Conservation (phyloP, 192 early-diverging fungal species). For the Pecoramyces ruminantium region DNA sequence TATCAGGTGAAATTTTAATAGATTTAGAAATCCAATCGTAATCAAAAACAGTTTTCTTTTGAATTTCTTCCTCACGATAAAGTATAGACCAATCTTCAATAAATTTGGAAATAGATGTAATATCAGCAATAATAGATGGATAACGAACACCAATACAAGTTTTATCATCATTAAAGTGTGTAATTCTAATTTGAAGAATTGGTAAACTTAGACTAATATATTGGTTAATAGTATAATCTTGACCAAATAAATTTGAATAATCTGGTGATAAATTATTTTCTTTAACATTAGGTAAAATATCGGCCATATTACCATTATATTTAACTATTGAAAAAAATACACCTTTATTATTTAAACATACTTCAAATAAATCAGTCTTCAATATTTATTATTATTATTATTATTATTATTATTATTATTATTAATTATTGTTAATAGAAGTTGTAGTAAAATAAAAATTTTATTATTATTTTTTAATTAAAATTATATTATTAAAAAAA, state of each 20-base stretch:
- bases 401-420: too few species aligned
- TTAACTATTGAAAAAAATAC: neutral
- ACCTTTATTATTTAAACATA: neutral
- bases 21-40: neutral
- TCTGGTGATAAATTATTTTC: neutral
- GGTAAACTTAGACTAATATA: neutral
- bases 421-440: too few species aligned
- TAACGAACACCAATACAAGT: neutral
- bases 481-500: too few species aligned
- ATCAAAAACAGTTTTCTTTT: neutral
- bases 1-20: neutral
- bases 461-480: too few species aligned
- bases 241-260: neutral
- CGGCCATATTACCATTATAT: neutral
- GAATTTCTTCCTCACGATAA: neutral
- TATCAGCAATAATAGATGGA: neutral
- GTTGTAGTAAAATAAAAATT: too few species aligned
- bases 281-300: neutral
- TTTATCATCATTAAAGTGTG: neutral
- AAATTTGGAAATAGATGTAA: neutral
- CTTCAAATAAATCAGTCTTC: neutral
- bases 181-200: neutral
- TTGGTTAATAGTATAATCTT: neutral
- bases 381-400: neutral
- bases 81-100: neutral